Percentiles rank a stretch among this genome's conserved stretches.
Evolutionary conservation across 2,329 filamentous ascomycete genomes (phyloP).

Genomic region (Gyromitra esculenta): DNA sequence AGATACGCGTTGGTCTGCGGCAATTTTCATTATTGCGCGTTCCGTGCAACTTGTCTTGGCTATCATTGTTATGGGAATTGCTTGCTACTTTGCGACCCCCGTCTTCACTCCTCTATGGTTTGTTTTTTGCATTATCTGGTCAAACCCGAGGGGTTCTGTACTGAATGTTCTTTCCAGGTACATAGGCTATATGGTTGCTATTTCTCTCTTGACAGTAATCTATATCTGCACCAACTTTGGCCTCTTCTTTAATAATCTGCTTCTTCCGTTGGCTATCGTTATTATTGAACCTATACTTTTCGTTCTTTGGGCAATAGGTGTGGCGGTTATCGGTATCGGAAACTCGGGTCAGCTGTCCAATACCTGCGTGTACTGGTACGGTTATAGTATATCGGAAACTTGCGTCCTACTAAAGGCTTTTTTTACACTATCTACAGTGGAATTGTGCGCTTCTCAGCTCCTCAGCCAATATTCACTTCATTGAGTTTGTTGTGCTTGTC

Average conservation of each 20-base stretch:
- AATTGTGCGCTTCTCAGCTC: conserved; percentile 1
- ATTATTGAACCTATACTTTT: conserved; percentile 17
- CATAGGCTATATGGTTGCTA: background rate
- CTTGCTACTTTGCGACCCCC: conserved; percentile 1
- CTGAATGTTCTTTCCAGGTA: conserved; percentile 4
- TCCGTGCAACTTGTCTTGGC: conserved; percentile 11
- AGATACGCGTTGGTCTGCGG: conserved; percentile 22
- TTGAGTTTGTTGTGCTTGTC: background rate
- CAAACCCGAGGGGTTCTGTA: background rate
- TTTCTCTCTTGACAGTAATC: conserved; percentile 18
- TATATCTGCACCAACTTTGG: conserved; percentile 16
- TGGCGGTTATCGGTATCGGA: background rate
- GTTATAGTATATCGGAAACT: background rate
- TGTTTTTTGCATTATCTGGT: background rate
- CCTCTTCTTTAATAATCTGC: conserved; percentile 11
- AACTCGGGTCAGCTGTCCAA: background rate
- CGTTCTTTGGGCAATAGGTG: conserved; percentile 6
- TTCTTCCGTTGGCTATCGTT: conserved; percentile 12
- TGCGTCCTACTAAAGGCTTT: conserved; percentile 5
- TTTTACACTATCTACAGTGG: background rate
- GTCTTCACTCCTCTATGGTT: background rate
- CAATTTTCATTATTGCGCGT: conserved; percentile 7
- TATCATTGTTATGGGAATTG: conserved; percentile 8
- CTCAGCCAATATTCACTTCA: background rate
- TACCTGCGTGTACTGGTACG: background rate